These are phyloP conservation scores for Metschnikowia cerradonensis DNA, from an alignment of 805 yeast species.

Conservation along the genomic window DNA sequence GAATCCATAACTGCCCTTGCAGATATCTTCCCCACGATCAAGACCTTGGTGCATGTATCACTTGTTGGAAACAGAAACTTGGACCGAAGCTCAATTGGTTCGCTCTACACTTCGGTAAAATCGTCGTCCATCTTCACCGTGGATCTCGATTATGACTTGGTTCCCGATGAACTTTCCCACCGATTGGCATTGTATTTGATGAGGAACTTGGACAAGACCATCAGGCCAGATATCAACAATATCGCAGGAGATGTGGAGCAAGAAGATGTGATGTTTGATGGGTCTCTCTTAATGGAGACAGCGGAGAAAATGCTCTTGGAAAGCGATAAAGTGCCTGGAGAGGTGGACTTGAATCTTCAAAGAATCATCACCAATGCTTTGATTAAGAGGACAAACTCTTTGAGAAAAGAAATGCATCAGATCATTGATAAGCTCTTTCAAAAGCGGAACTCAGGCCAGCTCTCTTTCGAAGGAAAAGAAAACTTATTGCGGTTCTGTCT, in stretches of 20 bases:
- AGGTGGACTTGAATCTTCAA: conserved; percentile 38
- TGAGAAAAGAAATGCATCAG: conserved; percentile 48
- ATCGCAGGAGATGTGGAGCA: conserved; percentile 30
- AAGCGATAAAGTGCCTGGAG: conserved; percentile 14
- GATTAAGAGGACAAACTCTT: conserved; percentile 46
- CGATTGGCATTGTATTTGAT: conserved; percentile 53
- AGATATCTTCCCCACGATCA: conserved; percentile 44
- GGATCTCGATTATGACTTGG: conserved; percentile 51
- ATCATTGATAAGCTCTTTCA: conserved; percentile 49
- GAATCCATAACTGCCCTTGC: conserved; percentile 48
- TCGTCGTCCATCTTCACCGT: conserved; percentile 46
- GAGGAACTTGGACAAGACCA: conserved; percentile 50
- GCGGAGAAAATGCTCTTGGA: conserved; percentile 60
- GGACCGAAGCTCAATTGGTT: conserved; percentile 41
- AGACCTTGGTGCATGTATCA: conserved; percentile 50
- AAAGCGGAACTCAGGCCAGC: conserved; percentile 41
- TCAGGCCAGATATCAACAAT: conserved; percentile 25
- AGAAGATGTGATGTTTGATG: conserved; percentile 71
- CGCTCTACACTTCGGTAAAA: conserved; percentile 50
- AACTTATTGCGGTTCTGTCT: conserved; percentile 50
- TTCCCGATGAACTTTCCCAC: conserved; percentile 49
- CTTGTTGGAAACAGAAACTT: conserved; percentile 49
- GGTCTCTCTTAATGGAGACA: conserved; percentile 66
- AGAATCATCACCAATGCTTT: conserved; percentile 47
- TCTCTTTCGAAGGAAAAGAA: conserved; percentile 54